These are phyloP conservation scores for Calcarisporium arbuscula DNA, from an alignment of 2,329 filamentous ascomycete species.

Conservation along the genomic window DNA sequence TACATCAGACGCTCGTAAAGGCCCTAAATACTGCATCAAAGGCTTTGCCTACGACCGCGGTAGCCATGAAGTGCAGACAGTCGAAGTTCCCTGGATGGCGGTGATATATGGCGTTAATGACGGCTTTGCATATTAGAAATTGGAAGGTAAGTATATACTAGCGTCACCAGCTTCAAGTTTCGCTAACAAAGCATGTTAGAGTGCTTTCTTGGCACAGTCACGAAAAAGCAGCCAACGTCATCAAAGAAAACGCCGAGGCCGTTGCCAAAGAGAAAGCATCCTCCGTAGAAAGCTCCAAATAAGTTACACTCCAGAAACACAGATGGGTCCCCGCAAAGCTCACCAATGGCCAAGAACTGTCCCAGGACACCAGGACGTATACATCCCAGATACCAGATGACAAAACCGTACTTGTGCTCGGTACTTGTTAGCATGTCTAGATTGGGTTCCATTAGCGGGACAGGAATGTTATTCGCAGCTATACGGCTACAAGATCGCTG, in stretches of 20 bases:
- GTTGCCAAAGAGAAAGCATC: constrained; percentile 29
- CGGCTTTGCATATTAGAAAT: constrained; percentile 41
- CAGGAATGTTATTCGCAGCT: constrained; percentile 42
- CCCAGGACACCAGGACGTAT: constrained; percentile 32
- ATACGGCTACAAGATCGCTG: constrained; percentile 43
- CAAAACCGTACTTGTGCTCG: constrained; percentile 36
- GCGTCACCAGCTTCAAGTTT: no score
- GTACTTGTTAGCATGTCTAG: constrained; percentile 46
- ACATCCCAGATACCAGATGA: constrained; percentile 37
- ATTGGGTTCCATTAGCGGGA: constrained; percentile 47
- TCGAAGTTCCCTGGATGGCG: constrained; percentile 43
- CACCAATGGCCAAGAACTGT: constrained; percentile 28
- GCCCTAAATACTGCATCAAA: constrained; percentile 35
- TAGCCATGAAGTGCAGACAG: constrained; percentile 40
- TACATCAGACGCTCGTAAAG: constrained; percentile 28
- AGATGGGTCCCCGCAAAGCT: constrained; percentile 41
- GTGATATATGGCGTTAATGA: constrained; percentile 45
- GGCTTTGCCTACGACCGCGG: constrained; percentile 46
- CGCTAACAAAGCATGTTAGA: constrained; percentile 28
- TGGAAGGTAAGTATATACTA: constrained; percentile 26
- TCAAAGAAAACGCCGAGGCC: constrained; percentile 35
- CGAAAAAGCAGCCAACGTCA: constrained; percentile 41
- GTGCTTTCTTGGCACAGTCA: constrained; percentile 42
- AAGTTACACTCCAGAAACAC: constrained; percentile 33
- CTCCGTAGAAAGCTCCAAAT: constrained; percentile 8